A percentile compares a stretch with the other conserved stretches of the same genome.
phyloP scores from a whole-genome alignment of 2,329 filamentous ascomycete species.

The Coleophoma crateriformis region DNA sequence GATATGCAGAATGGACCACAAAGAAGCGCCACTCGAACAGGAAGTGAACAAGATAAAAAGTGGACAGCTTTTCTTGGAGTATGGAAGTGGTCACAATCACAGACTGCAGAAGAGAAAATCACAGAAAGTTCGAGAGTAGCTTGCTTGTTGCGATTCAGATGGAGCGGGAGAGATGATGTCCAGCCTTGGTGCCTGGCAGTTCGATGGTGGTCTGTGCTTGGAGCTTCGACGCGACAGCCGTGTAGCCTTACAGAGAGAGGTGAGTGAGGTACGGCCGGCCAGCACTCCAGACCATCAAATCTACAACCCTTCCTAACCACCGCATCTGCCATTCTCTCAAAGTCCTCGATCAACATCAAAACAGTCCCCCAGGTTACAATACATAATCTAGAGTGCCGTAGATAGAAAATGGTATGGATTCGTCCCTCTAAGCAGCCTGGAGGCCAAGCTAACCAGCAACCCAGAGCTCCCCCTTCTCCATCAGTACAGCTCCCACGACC shows the following conservation, averaged over 20 bases:
- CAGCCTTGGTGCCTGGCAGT: slow-evolving; percentile 15
- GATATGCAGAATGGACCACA: background rate
- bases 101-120: background rate
- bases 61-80: background rate
- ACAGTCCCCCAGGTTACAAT: no score
- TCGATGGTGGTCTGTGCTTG: slow-evolving; percentile 24
- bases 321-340: slow-evolving; percentile 11
- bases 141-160: background rate
- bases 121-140: no score
- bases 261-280: background rate
- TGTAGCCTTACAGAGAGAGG: slow-evolving; percentile 22
- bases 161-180: slow-evolving; percentile 2
- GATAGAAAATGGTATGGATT: no score
- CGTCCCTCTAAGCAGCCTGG: background rate
- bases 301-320: slow-evolving; percentile 9
- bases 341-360: background rate
- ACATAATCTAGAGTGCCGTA: no score
- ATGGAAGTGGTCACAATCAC: no score
- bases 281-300: slow-evolving; percentile 6
- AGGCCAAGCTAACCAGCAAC: slow-evolving; percentile 25
- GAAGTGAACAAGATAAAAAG: background rate
- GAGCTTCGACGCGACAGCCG: slow-evolving; percentile 22
- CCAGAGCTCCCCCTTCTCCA: slow-evolving; percentile 87
- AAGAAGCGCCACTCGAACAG: background rate
- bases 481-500: slow-evolving; percentile 59